Percentiles rank a stretch among this genome's conserved stretches.
Conservation (phyloP, 768 basidiomycete species). For the Leccinum uliginosum region DNA sequence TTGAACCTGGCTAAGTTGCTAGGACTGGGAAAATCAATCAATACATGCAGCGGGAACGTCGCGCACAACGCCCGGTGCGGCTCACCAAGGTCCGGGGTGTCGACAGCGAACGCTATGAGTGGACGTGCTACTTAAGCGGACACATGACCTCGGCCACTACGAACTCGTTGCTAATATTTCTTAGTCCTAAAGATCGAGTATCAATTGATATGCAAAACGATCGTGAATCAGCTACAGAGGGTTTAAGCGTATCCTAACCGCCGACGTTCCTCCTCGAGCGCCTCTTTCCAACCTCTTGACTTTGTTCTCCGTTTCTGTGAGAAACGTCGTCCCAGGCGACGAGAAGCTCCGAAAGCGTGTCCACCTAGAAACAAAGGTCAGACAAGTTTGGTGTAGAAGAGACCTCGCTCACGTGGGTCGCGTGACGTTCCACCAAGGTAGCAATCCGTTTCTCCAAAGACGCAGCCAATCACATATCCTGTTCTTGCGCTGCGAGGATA, state of each 20-base stretch:
- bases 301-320: slow-evolving; percentile 63
- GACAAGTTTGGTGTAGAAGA: not conserved
- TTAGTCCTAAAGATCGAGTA: too few species aligned
- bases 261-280: slow-evolving; percentile 50
- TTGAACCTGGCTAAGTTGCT: too few species aligned
- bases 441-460: slow-evolving; percentile 66
- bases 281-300: slow-evolving; percentile 56
- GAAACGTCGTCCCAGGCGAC: slow-evolving; percentile 79
- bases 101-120: too few species aligned
- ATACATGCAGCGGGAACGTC: too few species aligned
- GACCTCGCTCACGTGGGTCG: slow-evolving; percentile 52
- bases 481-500: slow-evolving; percentile 53
- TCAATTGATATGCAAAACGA: slow-evolving; percentile 8
- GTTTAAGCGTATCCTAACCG: slow-evolving; percentile 55
- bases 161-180: too few species aligned
- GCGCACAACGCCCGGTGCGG: too few species aligned
- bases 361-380: slow-evolving; percentile 47
- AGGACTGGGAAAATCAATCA: too few species aligned
- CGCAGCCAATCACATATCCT: slow-evolving; percentile 53
- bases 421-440: slow-evolving; percentile 61
- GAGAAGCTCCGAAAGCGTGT: slow-evolving; percentile 78
- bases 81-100: too few species aligned
- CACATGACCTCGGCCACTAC: too few species aligned
- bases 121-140: too few species aligned
- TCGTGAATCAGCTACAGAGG: not conserved